Base-by-base conservation (phyloP, 305 asterid genomes). In the Plantago coronopus region DNA sequence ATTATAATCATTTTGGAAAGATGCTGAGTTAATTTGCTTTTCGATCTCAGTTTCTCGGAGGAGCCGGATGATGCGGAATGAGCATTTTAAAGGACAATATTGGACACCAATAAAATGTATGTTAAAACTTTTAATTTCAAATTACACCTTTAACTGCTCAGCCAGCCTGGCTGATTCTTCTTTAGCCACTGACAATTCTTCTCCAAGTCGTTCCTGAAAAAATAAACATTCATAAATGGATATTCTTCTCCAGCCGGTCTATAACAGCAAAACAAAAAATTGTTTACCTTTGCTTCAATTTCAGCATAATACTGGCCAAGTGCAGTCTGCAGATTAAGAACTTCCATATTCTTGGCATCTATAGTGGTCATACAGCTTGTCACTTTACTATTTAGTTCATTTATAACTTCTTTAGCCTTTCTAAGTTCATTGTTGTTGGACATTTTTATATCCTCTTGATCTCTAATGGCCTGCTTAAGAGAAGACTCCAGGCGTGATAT, bases 241-340 rank as follows among this genome's bases (percentile, higher is more conserved):
- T 34, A 34, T 34, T 58, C 31, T 15, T 54, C 19, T 63, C 54
- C 44, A 53, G 63, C 46, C 57, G 49, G 54, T 68, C 61, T 43
- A 69, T 49, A 65, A 57, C 54, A 29, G 49, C 14, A 51, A 40
- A 59, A 69, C 27, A 31, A 57, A 65, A 51, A 54, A n/a, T n/a
- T 27, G 44, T 40, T 44, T 74, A 94, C 99, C 99, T 88, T 94
- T 48, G 95, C 96, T 74, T 94, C 99, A 55, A 94, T 90, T 84
- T 94, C 99, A 27, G 99, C 99, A 70, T 94, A 87, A 77, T 90
- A 87, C 79, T 90, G 99, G 63, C 99, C 96, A 61, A 94, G 95
- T 11, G 99, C 99, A 74, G 96, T 87, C 78, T 88, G 97, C 63
- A 94, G 89, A 79, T 94, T 94, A 65, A 84, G 90, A 77, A 88